Evolutionary conservation across 2,329 filamentous ascomycete species (phyloP).

Genomic region (Dothistroma septosporum): DNA sequence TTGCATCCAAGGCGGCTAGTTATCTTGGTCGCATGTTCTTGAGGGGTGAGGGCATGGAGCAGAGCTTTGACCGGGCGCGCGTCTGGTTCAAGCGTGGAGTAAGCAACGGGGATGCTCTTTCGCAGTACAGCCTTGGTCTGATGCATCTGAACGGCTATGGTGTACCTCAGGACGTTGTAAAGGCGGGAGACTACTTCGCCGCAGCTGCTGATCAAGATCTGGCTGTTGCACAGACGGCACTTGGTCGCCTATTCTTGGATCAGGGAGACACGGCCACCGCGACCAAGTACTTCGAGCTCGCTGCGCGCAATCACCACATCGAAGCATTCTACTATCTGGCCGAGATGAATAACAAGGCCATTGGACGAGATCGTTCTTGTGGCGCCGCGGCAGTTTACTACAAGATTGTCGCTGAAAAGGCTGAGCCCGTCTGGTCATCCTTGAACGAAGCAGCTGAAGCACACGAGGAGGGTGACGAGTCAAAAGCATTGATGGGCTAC

Average conservation of each 20-base stretch:
- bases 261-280: conserved; percentile 79
- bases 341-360: conserved; percentile 75
- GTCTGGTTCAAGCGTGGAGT: conserved; percentile 82
- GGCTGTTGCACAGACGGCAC: conserved; percentile 72
- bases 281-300: conserved; percentile 81
- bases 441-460: conserved; percentile 80
- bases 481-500: conserved; percentile 74
- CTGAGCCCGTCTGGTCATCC: conserved; percentile 77
- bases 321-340: conserved; percentile 91
- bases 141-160: conserved; percentile 79
- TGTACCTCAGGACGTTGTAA: conserved; percentile 63
- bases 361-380: conserved; percentile 76
- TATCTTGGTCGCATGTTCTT: conserved; percentile 87
- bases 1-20: conserved; percentile 77
- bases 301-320: conserved; percentile 75
- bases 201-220: conserved; percentile 78
- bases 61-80: conserved; percentile 70
- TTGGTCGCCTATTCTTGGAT: conserved; percentile 81
- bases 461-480: conserved; percentile 72
- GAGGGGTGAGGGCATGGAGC: conserved; percentile 76
- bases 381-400: conserved; percentile 75
- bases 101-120: conserved; percentile 71
- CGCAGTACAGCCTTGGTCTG: conserved; percentile 76
- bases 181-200: conserved; percentile 72
- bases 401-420: conserved; percentile 84